These are phyloP conservation scores for Amanita fuliginea DNA, from an alignment of 768 basidiomycete genomes.

Conservation along the genomic window DNA sequence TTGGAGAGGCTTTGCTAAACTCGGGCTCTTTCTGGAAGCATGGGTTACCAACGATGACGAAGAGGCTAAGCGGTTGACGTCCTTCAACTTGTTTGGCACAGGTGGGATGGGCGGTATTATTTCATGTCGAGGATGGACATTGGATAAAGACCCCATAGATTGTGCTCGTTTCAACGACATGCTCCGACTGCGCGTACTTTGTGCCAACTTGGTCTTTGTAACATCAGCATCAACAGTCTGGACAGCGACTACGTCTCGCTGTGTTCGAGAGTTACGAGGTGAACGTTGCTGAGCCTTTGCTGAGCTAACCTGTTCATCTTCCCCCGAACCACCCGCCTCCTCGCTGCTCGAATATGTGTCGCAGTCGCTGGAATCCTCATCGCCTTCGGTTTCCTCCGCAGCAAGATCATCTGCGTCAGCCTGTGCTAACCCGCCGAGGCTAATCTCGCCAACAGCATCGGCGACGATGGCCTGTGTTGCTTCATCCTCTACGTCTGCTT, in stretches of 20 bases:
- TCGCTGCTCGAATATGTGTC: constrained; percentile 17
- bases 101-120: constrained; percentile 33
- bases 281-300: not conserved
- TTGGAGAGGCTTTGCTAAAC: constrained; percentile 26
- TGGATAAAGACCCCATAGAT: constrained; percentile 27
- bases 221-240: constrained; percentile 6
- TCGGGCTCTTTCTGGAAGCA: constrained; percentile 9
- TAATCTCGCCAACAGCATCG: constrained; percentile 70
- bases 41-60: constrained; percentile 2
- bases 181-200: constrained; percentile 21
- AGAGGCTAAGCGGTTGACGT: constrained; percentile 9
- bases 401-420: constrained; percentile 76
- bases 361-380: constrained; percentile 33
- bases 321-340: constrained; percentile 3
- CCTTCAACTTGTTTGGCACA: constrained; percentile 22
- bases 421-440: constrained; percentile 67
- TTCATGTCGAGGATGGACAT: constrained; percentile 19
- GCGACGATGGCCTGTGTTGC: constrained; percentile 73
- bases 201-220: not conserved
- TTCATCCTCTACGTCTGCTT: constrained; percentile 70
- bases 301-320: constrained; percentile 1
- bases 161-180: constrained; percentile 35
- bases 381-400: constrained; percentile 46
- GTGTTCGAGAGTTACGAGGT: constrained; percentile 1
- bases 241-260: constrained; percentile 7